phyloP scores from a whole-genome alignment of 73 alveolate species.

The Tetrahymena elliotti region DNA sequence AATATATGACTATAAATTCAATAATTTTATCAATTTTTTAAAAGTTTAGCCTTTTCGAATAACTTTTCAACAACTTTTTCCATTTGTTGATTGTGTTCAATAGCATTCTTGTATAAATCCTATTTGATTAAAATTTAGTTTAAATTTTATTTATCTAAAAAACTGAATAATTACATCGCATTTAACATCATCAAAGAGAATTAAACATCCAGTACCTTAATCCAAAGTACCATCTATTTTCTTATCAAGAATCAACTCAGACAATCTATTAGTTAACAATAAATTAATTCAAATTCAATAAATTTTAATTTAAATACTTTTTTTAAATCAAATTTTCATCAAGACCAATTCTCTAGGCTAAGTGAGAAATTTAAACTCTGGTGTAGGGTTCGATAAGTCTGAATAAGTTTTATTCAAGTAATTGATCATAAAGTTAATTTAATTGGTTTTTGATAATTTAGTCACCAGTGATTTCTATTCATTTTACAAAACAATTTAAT shows the following conservation, averaged over 20 bases:
- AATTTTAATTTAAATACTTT: conserved; percentile 16
- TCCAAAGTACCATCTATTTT: conserved; percentile 90
- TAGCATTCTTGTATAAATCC: conserved; percentile 33
- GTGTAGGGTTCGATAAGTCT: conserved; percentile 86
- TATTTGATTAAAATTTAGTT: not conserved
- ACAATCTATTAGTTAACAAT: conserved; percentile 48
- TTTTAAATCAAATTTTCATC: conserved; percentile 20
- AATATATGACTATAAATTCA: not conserved
- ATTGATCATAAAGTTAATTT: conserved; percentile 61
- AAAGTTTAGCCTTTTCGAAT: conserved; percentile 29
- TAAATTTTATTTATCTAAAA: not conserved
- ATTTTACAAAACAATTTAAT: not conserved
- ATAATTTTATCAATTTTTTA: not conserved
- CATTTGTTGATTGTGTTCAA: conserved; percentile 6
- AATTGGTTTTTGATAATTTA: conserved; percentile 63
- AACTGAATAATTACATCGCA: conserved; percentile 3
- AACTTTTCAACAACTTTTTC: conserved; percentile 32
- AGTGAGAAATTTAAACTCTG: conserved; percentile 76
- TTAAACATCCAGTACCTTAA: conserved; percentile 88
- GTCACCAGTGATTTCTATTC: conserved; percentile 59
- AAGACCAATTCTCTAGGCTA: conserved; percentile 45
- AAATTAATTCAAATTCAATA: not conserved
- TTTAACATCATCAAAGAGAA: conserved; percentile 62
- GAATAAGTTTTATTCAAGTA: conserved; percentile 79
- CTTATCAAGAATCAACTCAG: conserved; percentile 86